phyloP scores from a whole-genome alignment of 1,284 basidiomycete genomes.

The Ganoderma lucidum region DNA sequence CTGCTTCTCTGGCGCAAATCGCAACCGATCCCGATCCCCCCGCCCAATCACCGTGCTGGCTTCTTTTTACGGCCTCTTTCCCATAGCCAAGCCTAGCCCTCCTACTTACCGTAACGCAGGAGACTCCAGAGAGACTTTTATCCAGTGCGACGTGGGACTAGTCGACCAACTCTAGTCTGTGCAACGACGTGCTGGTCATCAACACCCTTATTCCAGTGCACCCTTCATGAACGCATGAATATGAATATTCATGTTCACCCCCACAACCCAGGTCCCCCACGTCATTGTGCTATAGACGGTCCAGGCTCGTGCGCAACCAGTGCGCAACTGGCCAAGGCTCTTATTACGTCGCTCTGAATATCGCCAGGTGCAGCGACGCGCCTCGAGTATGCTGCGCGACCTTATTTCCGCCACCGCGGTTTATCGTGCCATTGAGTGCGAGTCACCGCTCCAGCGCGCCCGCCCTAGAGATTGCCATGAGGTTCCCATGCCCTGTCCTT shows the following conservation, averaged over 20 bases:
- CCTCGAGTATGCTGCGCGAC: slow-evolving; percentile 8
- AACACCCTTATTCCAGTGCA: background rate
- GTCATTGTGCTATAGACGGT: background rate
- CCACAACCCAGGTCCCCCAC: background rate
- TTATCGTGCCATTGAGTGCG: slow-evolving; percentile 7
- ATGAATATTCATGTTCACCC: background rate
- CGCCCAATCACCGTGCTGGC: background rate
- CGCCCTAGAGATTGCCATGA: background rate
- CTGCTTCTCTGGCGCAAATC: slow-evolving; percentile 6
- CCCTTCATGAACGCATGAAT: background rate
- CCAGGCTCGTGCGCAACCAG: too few species aligned
- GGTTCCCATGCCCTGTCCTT: background rate
- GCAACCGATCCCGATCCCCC: background rate
- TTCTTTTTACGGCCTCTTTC: slow-evolving; percentile 1
- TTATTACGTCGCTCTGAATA: slow-evolving; percentile 9
- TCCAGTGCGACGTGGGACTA: background rate
- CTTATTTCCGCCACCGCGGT: slow-evolving; percentile 11
- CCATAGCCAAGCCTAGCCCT: background rate
- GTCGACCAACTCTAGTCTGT: background rate
- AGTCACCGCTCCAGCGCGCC: background rate
- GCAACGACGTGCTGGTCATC: too few species aligned
- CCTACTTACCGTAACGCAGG: background rate
- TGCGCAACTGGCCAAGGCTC: background rate
- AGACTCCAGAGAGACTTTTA: background rate
- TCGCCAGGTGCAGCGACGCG: background rate